A percentile compares a stretch with the other conserved stretches of the same genome.
Evolutionary conservation across 495 filamentous ascomycete species (phyloP).

Genomic region (Gamarada debralockiae): DNA sequence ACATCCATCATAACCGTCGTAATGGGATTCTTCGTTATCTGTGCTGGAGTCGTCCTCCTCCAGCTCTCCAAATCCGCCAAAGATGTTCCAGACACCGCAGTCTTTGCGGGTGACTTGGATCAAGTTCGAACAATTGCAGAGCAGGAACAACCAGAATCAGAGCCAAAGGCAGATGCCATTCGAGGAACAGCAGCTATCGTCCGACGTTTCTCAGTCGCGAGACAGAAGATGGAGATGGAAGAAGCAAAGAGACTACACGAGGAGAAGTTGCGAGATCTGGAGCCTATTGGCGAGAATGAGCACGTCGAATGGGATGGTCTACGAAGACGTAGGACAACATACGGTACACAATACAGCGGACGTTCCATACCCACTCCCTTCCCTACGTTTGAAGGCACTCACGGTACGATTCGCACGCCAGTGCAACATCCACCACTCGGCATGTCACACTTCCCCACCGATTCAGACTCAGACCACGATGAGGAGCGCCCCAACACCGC

Average conservation of each 20-base stretch:
- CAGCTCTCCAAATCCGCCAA: conserved; percentile 98
- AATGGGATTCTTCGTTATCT: conserved; percentile 92
- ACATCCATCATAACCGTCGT: conserved; percentile 83
- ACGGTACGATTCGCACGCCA: conserved; percentile 31
- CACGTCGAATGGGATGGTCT: conserved; percentile 92
- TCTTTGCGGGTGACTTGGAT: conserved; percentile 90
- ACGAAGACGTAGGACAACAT: conserved; percentile 71
- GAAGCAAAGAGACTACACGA: conserved; percentile 77
- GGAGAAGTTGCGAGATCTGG: conserved; percentile 71
- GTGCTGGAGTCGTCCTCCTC: conserved; percentile 89
- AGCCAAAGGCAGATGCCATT: conserved; percentile 95
- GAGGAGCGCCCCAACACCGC: conserved; percentile 42
- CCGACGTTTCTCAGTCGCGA: conserved; percentile 70
- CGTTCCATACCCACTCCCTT: conserved; percentile 19
- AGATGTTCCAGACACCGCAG: conserved; percentile 88
- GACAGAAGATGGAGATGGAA: conserved; percentile 74
- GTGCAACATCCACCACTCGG: conserved; percentile 63
- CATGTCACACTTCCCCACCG: conserved; percentile 78
- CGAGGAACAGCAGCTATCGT: conserved; percentile 89
- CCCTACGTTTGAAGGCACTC: conserved; percentile 30
- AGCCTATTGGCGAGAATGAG: conserved; percentile 71
- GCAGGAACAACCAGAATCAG: conserved; percentile 89
- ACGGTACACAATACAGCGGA: conserved; percentile 38
- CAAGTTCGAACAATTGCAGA: conserved; percentile 93
- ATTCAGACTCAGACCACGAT: conserved; percentile 52